phyloP scores from a whole-genome alignment of 1,139 yeast genomes.

The Zygosaccharomyces pseudobailii region DNA sequence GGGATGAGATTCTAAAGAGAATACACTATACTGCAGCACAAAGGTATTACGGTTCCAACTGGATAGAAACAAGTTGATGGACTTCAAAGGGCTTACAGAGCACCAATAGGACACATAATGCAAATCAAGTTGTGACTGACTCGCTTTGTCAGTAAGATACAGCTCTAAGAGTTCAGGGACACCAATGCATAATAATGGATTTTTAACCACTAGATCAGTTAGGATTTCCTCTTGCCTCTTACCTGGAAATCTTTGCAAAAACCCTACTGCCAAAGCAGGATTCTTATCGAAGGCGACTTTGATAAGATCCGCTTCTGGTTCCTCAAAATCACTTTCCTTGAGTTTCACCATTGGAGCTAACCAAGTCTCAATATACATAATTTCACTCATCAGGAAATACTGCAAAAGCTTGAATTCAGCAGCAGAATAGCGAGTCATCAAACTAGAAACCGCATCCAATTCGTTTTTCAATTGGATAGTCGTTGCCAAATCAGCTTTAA shows the following conservation, averaged over 20 bases:
- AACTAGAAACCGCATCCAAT: constrained; percentile 20
- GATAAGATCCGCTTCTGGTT: constrained; percentile 30
- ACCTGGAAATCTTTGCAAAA: constrained; percentile 54
- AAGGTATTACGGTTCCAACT: constrained; percentile 63
- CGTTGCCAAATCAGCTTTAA: constrained; percentile 62
- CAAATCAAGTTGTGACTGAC: constrained; percentile 17
- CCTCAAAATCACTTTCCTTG: constrained; percentile 31
- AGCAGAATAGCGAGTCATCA: constrained; percentile 18
- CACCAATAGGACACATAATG: constrained; percentile 60
- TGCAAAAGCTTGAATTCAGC: constrained; percentile 23
- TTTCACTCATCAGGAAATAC: constrained; percentile 71
- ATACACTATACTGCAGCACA: constrained; percentile 80
- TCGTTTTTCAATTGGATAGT: constrained; percentile 48
- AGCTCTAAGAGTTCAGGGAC: constrained; percentile 64
- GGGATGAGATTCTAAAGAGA: constrained; percentile 84
- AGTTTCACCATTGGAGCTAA: constrained; percentile 58
- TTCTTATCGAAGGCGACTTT: constrained; percentile 58
- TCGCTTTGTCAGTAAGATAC: constrained; percentile 42
- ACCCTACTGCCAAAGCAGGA: constrained; percentile 69
- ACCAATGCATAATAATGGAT: constrained; percentile 59
- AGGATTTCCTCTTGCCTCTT: constrained; percentile 44
- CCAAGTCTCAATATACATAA: constrained; percentile 73
- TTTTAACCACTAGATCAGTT: constrained; percentile 43
- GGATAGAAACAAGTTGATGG: constrained; percentile 81
- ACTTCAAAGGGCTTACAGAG: constrained; percentile 76